Percentiles rank a stretch among this genome's conserved stretches.
Conservation (phyloP, 352 stramenopile genomes). For the Globisporangium perplexum region DNA sequence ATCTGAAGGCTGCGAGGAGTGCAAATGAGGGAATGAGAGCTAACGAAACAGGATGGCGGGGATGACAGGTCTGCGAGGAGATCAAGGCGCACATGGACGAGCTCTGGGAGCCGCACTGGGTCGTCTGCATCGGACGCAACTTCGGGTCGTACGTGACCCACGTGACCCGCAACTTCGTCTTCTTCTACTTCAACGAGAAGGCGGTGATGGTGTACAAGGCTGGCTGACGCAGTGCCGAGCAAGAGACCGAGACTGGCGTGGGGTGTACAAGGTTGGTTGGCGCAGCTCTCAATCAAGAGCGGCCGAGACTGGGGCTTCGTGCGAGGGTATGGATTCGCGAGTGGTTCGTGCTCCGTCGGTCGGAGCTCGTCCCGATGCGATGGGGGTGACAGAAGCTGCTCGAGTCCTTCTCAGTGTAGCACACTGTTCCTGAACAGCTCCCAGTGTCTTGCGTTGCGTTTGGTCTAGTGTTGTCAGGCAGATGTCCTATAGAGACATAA, state of each 20-base stretch:
- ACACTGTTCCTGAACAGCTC: background rate
- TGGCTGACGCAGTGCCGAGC: conserved; percentile 24
- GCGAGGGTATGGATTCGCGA: no score
- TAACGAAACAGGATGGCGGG: background rate
- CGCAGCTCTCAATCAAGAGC: no score
- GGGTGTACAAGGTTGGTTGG: no score
- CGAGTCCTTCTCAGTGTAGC: background rate
- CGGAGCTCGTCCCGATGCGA: no score
- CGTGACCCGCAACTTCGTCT: conserved; percentile 90
- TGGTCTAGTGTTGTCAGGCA: background rate
- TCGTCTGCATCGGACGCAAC: conserved; percentile 87
- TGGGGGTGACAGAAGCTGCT: background rate
- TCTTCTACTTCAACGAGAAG: conserved; percentile 90
- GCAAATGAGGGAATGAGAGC: background rate
- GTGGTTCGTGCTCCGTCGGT: background rate
- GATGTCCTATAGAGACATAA: background rate
- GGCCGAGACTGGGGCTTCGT: no score
- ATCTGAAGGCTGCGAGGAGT: background rate
- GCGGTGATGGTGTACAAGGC: conserved; percentile 85
- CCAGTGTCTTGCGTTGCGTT: background rate
- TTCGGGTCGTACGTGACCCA: conserved; percentile 93
- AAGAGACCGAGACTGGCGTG: no score
- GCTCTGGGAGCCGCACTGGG: conserved; percentile 76
- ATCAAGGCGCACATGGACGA: conserved; percentile 76
- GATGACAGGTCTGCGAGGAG: conserved; percentile 63